Evolutionary conservation across 306 rosid genomes (phyloP).

Genomic region (Leucaena leucocephala): DNA sequence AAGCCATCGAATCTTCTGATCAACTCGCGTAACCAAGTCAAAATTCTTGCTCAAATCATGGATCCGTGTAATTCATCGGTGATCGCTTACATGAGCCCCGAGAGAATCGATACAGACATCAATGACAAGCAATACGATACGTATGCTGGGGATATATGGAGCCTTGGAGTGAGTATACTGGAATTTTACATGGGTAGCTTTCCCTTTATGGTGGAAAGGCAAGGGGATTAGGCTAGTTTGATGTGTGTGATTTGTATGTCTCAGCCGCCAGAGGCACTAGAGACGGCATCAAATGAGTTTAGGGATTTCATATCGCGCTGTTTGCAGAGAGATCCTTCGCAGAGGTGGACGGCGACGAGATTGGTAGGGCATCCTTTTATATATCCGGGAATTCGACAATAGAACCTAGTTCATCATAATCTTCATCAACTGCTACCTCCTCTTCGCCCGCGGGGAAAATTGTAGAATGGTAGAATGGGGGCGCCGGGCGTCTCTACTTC

Average conservation of each 20-base stretch:
- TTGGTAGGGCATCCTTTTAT: constrained; percentile 76
- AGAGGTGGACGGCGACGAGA: constrained; percentile 36
- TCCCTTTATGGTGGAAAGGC: constrained; percentile 72
- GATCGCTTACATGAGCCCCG: constrained; percentile 90
- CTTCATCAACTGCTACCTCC: constrained; percentile 67
- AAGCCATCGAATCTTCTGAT: too few relatives aligned
- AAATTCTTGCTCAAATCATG: constrained; percentile 91
- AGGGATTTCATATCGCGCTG: too few relatives aligned
- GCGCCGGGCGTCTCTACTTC: too few relatives aligned
- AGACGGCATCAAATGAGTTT: constrained; percentile 47
- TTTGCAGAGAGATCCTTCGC: too few relatives aligned
- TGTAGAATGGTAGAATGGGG: too few relatives aligned
- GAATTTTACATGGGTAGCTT: constrained; percentile 90
- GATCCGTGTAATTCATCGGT: constrained; percentile 93
- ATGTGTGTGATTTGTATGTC: constrained; percentile 96
- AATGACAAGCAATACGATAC: constrained; percentile 49
- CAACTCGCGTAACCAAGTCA: constrained; percentile 92
- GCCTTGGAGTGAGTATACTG: constrained; percentile 54
- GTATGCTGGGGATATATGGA: constrained; percentile 54
- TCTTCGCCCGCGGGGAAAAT: constrained; percentile 41
- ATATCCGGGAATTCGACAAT: constrained; percentile 28
- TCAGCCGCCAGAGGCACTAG: constrained; percentile 91
- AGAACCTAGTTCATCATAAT: constrained; percentile 49
- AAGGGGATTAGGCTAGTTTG: constrained; percentile 91
- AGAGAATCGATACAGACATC: too few relatives aligned